Evolutionary conservation across 352 stramenopile genomes (phyloP).

Genomic region (Peronospora belbahrii): DNA sequence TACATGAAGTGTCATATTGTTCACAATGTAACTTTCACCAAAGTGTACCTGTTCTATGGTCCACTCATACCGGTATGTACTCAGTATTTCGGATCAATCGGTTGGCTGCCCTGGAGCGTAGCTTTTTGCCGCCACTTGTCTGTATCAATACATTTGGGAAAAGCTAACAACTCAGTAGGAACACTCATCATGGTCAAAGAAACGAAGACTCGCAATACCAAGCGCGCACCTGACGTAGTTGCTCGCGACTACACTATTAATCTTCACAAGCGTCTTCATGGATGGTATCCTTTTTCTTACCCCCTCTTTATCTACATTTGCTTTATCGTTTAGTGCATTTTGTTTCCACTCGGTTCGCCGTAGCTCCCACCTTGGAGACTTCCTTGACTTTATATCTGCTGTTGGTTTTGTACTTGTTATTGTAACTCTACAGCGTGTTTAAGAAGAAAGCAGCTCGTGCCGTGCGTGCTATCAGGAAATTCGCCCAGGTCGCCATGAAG

Average conservation of each 20-base stretch:
- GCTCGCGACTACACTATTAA: conserved; percentile 99
- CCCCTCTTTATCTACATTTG: no score
- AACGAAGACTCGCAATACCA: conserved; percentile 81
- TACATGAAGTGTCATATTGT: no score
- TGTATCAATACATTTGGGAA: conserved; percentile 23
- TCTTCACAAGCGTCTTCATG: conserved; percentile 95
- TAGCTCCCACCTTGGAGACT: conserved; percentile 86
- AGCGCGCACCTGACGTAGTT: conserved; percentile 89
- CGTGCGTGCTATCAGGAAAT: conserved; percentile 97
- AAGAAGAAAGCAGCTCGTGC: conserved; percentile 97
- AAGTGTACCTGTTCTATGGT: conserved; percentile 1
- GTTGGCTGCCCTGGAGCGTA: conserved; percentile 16
- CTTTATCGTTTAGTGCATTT: conserved; percentile 15
- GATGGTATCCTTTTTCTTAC: conserved; percentile 84
- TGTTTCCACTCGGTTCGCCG: conserved; percentile 24
- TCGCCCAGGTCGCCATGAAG: conserved; percentile 95
- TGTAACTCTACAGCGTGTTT: conserved; percentile 73
- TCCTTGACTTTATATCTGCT: conserved; percentile 60
- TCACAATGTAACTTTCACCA: no score
- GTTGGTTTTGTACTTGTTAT: conserved; percentile 15
- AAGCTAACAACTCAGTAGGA: conserved; percentile 38
- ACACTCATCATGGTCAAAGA: conserved; percentile 79
- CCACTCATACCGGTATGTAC: conserved; percentile 4
- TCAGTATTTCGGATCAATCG: conserved; percentile 15
- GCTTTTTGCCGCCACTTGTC: conserved; percentile 3